Conservation (phyloP, 2,329 filamentous ascomycete genomes). For the Aspergillus niger region DNA sequence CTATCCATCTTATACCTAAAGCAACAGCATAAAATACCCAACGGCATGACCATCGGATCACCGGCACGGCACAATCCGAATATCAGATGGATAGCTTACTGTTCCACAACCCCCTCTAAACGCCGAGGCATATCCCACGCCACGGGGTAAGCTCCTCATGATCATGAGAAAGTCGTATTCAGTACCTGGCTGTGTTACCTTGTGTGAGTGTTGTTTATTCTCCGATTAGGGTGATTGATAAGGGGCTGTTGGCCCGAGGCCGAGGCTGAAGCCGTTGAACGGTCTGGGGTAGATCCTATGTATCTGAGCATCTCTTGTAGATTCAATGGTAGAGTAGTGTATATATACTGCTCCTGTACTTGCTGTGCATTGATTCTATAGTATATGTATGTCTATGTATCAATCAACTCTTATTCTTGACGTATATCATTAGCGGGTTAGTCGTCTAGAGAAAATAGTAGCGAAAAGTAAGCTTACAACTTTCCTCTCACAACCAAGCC, state of each 20-base stretch:
- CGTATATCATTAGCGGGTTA: no score
- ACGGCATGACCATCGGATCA: background rate
- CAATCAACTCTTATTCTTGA: no score
- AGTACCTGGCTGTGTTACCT: constrained; percentile 2
- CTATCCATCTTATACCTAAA: no score
- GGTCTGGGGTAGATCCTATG: background rate
- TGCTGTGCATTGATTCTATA: no score
- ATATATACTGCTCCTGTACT: no score
- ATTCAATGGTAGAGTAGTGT: background rate
- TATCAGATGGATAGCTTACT: background rate
- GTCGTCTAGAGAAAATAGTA: no score
- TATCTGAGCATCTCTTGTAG: background rate
- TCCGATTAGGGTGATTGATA: background rate
- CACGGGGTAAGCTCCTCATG: background rate
- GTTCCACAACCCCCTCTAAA: background rate
- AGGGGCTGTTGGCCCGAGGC: background rate
- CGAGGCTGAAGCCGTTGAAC: no score
- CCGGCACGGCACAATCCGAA: background rate
- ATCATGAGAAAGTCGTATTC: background rate
- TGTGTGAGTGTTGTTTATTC: background rate
- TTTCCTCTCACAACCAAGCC: background rate
- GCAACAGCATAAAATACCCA: background rate
- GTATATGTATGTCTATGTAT: no score
- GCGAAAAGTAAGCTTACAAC: background rate
- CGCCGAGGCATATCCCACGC: background rate